Conservation (phyloP, 495 filamentous ascomycete genomes). For the Hypoxylon cercidicola region DNA sequence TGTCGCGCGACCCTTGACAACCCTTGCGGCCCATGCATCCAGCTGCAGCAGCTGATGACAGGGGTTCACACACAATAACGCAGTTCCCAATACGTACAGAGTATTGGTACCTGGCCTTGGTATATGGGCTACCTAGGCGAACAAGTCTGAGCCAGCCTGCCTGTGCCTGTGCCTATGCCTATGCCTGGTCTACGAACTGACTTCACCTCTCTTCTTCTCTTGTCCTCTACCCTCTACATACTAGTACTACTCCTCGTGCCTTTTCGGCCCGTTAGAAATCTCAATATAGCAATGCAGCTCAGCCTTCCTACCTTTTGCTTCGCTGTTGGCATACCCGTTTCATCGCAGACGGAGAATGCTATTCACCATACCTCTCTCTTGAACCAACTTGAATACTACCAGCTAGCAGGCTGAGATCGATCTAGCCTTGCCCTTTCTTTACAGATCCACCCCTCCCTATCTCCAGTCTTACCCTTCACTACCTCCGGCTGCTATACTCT, state of each 20-base stretch:
- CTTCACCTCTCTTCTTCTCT: constrained; percentile 24
- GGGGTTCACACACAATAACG: constrained; percentile 41
- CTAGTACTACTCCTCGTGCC: constrained; percentile 35
- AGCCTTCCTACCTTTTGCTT: constrained; percentile 43
- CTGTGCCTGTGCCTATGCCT: constrained; percentile 21
- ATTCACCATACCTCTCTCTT: constrained; percentile 37
- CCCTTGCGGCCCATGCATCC: constrained; percentile 40
- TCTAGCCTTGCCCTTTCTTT: constrained; percentile 41
- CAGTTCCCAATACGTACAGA: constrained; percentile 23
- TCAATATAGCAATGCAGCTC: constrained; percentile 63
- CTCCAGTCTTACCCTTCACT: constrained; percentile 44
- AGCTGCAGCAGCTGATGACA: constrained; percentile 48
- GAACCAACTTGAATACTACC: constrained; percentile 38
- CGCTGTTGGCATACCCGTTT: constrained; percentile 46
- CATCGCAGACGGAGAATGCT: constrained; percentile 48
- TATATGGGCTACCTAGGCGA: constrained; percentile 37
- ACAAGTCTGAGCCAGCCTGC: constrained; percentile 29
- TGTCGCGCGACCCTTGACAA: constrained; percentile 42
- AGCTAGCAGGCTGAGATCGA: constrained; percentile 48
- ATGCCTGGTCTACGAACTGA: constrained; percentile 23
- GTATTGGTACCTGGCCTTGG: constrained; percentile 24
- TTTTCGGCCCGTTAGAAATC: constrained; percentile 47
- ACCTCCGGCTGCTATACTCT: constrained; percentile 46
- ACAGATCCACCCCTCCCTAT: constrained; percentile 46
- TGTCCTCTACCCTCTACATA: constrained; percentile 34